A percentile compares a stretch with the other conserved stretches of the same genome.
These are phyloP conservation scores for Solanum dulcamara DNA, from an alignment of 257 asterid species.

Conservation along the genomic window DNA sequence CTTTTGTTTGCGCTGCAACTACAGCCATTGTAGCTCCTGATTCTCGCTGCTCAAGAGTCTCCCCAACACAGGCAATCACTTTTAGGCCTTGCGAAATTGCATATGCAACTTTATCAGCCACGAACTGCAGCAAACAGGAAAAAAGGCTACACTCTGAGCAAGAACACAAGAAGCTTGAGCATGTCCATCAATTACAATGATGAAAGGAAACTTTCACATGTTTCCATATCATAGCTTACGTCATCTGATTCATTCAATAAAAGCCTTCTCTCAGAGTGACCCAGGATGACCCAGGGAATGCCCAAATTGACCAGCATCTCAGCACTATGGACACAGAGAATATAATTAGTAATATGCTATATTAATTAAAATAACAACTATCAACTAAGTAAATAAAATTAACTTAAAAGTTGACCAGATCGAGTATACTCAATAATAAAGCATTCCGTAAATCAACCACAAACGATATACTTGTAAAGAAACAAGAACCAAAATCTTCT, in stretches of 20 bases:
- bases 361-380: background rate
- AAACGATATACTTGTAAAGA: background rate
- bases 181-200: background rate
- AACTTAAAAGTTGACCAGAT: background rate
- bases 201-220: background rate
- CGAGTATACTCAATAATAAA: background rate
- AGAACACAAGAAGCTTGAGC: background rate
- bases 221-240: conserved; percentile 9
- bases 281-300: conserved; percentile 40
- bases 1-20: conserved; percentile 92
- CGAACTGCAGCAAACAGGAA: conserved; percentile 37
- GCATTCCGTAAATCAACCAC: background rate
- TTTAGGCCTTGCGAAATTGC: conserved; percentile 89
- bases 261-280: conserved; percentile 40
- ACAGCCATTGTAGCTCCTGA: conserved; percentile 82
- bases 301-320: conserved; percentile 35
- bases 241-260: conserved; percentile 29
- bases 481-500: background rate
- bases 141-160: background rate
- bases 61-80: conserved; percentile 98
- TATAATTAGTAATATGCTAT: background rate
- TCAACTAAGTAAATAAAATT: background rate
- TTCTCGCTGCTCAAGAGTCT: conserved; percentile 96
- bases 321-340: conserved; percentile 11
- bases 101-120: conserved; percentile 90